A percentile compares a stretch with the other conserved stretches of the same genome.
Evolutionary conservation across 441 rosid species (phyloP).

Genomic region (Aleurites moluccanus): DNA sequence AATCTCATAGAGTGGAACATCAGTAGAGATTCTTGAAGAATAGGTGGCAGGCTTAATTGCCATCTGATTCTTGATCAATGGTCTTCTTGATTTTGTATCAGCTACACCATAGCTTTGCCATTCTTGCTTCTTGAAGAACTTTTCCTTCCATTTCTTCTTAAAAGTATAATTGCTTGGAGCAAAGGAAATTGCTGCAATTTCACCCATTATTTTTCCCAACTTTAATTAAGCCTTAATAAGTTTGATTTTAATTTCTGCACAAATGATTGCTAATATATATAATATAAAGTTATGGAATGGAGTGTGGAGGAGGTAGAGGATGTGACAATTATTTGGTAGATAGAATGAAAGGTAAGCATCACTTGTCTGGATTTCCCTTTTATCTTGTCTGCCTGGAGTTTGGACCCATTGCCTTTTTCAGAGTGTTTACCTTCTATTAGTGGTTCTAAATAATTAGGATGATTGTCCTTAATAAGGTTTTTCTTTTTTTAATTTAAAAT

Average conservation of each 20-base stretch:
- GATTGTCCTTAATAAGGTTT: no score
- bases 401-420: not conserved
- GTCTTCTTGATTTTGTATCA: constrained; percentile 6
- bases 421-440: no score
- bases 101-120: constrained; percentile 27
- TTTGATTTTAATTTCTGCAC: not conserved
- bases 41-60: constrained; percentile 56
- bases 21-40: constrained; percentile 67
- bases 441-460: no score
- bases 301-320: no score
- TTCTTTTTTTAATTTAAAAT: no score
- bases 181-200: constrained; percentile 29
- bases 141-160: constrained; percentile 22
- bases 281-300: not conserved
- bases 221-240: not conserved
- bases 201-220: constrained; percentile 25
- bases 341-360: not conserved
- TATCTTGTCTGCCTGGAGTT: constrained; percentile 9
- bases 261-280: not conserved
- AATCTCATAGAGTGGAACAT: constrained; percentile 73
- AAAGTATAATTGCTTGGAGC: constrained; percentile 19
- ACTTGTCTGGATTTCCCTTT: not conserved
- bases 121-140: constrained; percentile 23
- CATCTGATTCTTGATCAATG: constrained; percentile 36
- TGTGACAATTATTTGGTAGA: no score